A percentile compares a stretch with the other conserved stretches of the same genome.
Evolutionary conservation across 768 basidiomycete genomes (phyloP).

Genomic region (Mycena leptocephala): DNA sequence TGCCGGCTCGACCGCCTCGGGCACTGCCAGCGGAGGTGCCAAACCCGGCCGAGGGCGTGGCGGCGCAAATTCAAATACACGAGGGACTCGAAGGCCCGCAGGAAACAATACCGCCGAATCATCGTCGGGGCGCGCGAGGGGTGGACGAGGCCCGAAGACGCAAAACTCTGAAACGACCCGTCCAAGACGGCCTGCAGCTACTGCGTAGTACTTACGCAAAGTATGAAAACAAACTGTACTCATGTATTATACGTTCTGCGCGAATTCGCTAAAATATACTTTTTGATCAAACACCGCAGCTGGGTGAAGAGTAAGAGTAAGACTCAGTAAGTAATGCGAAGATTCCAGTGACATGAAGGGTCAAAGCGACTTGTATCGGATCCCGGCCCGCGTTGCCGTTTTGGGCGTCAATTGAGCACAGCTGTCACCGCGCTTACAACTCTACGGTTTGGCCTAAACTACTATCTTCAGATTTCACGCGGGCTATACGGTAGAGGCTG

Average conservation of each 20-base stretch:
- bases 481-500: too few relatives aligned
- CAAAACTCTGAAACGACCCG: constrained; percentile 13
- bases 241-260: constrained; percentile 18
- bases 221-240: constrained; percentile 4
- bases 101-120: constrained; percentile 23
- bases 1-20: background rate
- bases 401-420: background rate
- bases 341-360: background rate
- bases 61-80: constrained; percentile 8
- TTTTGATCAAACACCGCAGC: constrained; percentile 11
- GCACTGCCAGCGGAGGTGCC: constrained; percentile 13
- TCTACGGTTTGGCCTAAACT: too few relatives aligned
- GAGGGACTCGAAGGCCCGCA: constrained; percentile 18
- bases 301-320: too few relatives aligned
- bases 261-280: constrained; percentile 18
- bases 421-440: too few relatives aligned
- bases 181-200: constrained; percentile 13
- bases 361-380: background rate
- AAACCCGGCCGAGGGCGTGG: constrained; percentile 31
- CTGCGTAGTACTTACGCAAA: background rate
- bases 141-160: constrained; percentile 21
- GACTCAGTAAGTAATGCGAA: too few relatives aligned
- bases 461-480: too few relatives aligned
- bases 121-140: constrained; percentile 27
- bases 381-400: background rate